Percentiles rank a stretch among this genome's conserved stretches.
phyloP scores from a whole-genome alignment of 2,329 filamentous ascomycete genomes.

The Penicillium sp. region DNA sequence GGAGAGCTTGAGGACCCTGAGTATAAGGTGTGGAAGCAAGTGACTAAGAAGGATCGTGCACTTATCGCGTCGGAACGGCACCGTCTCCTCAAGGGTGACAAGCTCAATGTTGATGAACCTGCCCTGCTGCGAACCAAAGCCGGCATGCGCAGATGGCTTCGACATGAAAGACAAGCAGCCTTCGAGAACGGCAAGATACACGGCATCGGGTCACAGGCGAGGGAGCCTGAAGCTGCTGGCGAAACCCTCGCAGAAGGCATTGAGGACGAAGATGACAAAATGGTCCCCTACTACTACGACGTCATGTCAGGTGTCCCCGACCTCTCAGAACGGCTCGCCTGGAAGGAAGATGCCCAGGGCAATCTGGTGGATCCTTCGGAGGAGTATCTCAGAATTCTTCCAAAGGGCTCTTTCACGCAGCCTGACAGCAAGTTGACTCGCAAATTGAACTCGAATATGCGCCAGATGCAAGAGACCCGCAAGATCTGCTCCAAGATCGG shows the following conservation, averaged over 20 bases:
- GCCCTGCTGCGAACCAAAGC: slow-evolving; percentile 78
- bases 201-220: slow-evolving; percentile 43
- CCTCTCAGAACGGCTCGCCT: slow-evolving; percentile 69
- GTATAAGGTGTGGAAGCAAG: slow-evolving; percentile 97
- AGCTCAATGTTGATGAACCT: slow-evolving; percentile 79
- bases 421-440: slow-evolving; percentile 68
- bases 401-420: slow-evolving; percentile 67
- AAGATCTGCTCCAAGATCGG: slow-evolving; percentile 95
- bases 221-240: slow-evolving; percentile 49
- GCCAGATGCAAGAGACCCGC: slow-evolving; percentile 91
- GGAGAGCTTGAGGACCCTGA: slow-evolving; percentile 80
- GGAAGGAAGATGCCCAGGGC: slow-evolving; percentile 85
- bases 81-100: slow-evolving; percentile 77
- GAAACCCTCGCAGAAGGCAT: slow-evolving; percentile 94
- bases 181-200: slow-evolving; percentile 46
- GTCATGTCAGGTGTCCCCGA: slow-evolving; percentile 80
- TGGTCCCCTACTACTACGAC: slow-evolving; percentile 93
- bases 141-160: slow-evolving; percentile 83
- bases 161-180: slow-evolving; percentile 67
- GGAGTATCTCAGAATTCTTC: slow-evolving; percentile 73
- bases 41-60: slow-evolving; percentile 93
- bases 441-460: slow-evolving; percentile 85
- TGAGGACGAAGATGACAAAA: slow-evolving; percentile 75
- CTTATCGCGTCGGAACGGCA: slow-evolving; percentile 78
- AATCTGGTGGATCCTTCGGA: slow-evolving; percentile 83